Conservation (phyloP, 306 rosid genomes). For the Fagus crenata region DNA sequence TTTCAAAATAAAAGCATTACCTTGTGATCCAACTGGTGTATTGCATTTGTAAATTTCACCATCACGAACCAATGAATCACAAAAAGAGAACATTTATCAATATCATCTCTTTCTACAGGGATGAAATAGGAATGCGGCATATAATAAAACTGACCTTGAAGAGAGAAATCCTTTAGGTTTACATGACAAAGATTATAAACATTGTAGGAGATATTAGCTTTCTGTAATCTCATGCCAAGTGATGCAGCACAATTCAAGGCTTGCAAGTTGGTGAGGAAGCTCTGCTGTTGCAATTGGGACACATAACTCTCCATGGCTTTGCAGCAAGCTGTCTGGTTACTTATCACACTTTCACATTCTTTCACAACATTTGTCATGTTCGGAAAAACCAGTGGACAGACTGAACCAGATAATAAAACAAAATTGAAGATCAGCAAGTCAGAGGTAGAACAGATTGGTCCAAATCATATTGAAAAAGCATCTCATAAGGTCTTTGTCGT, state of each 20-base stretch:
- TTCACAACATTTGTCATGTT: conserved; percentile 42
- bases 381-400: conserved; percentile 61
- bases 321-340: conserved; percentile 54
- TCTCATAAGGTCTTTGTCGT: background rate
- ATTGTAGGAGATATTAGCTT: conserved; percentile 46
- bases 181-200: conserved; percentile 58
- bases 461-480: conserved; percentile 11
- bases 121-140: conserved; percentile 14
- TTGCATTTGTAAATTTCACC: conserved; percentile 32
- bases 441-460: conserved; percentile 20
- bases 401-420: conserved; percentile 39
- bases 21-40: conserved; percentile 57
- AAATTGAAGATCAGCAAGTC: conserved; percentile 33
- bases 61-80: conserved; percentile 19
- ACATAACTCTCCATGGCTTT: conserved; percentile 50
- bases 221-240: conserved; percentile 61
- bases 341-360: conserved; percentile 47
- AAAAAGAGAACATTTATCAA: conserved; percentile 27
- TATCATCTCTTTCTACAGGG: conserved; percentile 6
- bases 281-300: conserved; percentile 59
- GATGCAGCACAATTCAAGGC: conserved; percentile 68
- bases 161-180: conserved; percentile 69
- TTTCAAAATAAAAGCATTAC: conserved; percentile 24
- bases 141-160: conserved; percentile 58
- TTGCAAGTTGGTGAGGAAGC: conserved; percentile 70